Evolutionary conservation across 805 yeast genomes (phyloP).

Genomic region (Vanderwaltozyma yarrowii): DNA sequence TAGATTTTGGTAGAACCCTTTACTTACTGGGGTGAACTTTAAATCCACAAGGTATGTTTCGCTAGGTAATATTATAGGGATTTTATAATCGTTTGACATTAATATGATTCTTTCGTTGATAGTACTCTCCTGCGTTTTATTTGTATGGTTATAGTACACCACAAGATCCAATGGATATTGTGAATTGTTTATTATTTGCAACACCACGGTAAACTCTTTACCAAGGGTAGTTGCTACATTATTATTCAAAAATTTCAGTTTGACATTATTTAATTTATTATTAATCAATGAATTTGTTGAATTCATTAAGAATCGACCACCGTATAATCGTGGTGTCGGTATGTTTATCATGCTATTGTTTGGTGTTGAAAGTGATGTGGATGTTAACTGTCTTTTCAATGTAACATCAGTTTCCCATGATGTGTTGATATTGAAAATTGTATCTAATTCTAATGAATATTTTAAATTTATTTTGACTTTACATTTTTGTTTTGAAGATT

Average conservation of each 20-base stretch:
- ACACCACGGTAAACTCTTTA: constrained; percentile 14
- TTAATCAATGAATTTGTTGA: constrained; percentile 15
- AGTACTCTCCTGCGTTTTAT: neutral
- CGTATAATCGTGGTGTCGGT: constrained; percentile 13
- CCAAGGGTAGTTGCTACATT: constrained; percentile 16
- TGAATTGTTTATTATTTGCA: constrained; percentile 24
- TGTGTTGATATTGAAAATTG: constrained; percentile 15
- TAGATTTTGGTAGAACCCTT: constrained; percentile 24
- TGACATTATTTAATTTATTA: constrained; percentile 16
- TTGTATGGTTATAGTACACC: constrained; percentile 20
- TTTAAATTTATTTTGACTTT: constrained; percentile 16
- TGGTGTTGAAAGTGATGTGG: neutral
- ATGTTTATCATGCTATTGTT: neutral
- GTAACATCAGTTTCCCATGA: constrained; percentile 28
- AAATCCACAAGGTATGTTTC: constrained; percentile 22
- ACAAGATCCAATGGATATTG: constrained; percentile 17
- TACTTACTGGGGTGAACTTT: constrained; percentile 21
- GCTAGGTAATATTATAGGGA: constrained; percentile 21
- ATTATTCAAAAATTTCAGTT: constrained; percentile 19
- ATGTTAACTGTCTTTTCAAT: neutral
- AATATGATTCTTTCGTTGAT: constrained; percentile 24
- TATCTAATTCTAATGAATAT: constrained; percentile 7
- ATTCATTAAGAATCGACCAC: constrained; percentile 2
- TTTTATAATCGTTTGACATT: constrained; percentile 25
- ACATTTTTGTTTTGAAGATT: neutral